These are phyloP conservation scores for Candida jianshihensis DNA, from an alignment of 805 yeast genomes.

Conservation along the genomic window DNA sequence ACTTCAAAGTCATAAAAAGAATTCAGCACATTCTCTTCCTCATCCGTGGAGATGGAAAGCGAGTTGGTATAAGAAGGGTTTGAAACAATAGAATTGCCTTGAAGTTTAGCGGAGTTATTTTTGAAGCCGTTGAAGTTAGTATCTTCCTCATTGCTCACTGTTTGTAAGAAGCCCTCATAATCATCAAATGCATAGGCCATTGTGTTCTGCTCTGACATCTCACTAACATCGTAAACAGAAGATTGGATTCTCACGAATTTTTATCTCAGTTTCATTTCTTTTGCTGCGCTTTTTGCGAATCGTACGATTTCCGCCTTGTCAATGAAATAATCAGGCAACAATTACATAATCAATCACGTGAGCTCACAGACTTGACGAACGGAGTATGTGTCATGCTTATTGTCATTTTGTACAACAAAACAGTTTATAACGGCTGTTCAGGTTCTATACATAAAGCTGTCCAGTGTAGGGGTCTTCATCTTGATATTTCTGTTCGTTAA, in stretches of 20 bases:
- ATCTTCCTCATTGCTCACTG: constrained; percentile 11
- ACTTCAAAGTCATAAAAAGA: constrained; percentile 1
- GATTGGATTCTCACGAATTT: background rate
- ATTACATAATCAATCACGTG: background rate
- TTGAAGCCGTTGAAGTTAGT: constrained; percentile 3
- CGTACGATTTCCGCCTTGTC: constrained; percentile 6
- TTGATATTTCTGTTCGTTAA: constrained; percentile 7
- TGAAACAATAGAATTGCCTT: constrained; percentile 5
- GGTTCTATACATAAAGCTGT: constrained; percentile 16
- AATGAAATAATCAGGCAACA: background rate
- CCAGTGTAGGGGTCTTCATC: constrained; percentile 10
- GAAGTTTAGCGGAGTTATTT: constrained; percentile 4
- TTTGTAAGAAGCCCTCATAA: constrained; percentile 25
- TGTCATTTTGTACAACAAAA: background rate
- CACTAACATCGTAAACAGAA: background rate
- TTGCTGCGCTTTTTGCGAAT: constrained; percentile 1
- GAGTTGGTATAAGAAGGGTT: constrained; percentile 9
- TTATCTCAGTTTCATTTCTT: background rate
- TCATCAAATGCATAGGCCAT: constrained; percentile 26
- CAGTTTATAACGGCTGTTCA: constrained; percentile 2
- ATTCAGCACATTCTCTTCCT: constrained; percentile 5
- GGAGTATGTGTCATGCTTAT: too few relatives aligned
- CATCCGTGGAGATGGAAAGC: constrained; percentile 5
- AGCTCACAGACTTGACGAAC: too few relatives aligned
- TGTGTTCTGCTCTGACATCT: background rate